Evolutionary conservation across 768 basidiomycete genomes (phyloP).

Genomic region (Lentinula edodes): DNA sequence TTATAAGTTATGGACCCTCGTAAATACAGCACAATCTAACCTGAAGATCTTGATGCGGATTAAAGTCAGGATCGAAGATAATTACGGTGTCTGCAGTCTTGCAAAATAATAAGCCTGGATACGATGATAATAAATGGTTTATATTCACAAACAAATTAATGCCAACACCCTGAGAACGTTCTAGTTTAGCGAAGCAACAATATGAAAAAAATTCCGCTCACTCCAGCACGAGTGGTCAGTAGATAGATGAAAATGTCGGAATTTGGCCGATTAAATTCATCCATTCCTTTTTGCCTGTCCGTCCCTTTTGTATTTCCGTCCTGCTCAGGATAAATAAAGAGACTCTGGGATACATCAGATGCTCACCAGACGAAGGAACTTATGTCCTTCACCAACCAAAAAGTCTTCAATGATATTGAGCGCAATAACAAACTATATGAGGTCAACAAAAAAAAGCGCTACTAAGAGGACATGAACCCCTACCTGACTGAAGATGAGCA

Average conservation of each 20-base stretch:
- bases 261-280: constrained; percentile 82
- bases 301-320: constrained; percentile 86
- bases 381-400: constrained; percentile 71
- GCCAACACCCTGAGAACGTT: constrained; percentile 59
- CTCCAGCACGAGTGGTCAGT: constrained; percentile 86
- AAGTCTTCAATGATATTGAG: constrained; percentile 89
- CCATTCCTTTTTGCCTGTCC: constrained; percentile 91
- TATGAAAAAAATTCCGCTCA: constrained; percentile 18
- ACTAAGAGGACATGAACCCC: constrained; percentile 10
- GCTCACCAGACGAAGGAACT: constrained; percentile 68
- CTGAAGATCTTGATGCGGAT: constrained; percentile 97
- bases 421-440: constrained; percentile 74
- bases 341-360: constrained; percentile 1
- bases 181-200: not conserved
- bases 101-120: constrained; percentile 36
- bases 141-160: constrained; percentile 67
- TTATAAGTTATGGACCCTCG: not conserved
- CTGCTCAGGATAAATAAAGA: constrained; percentile 28
- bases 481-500: constrained; percentile 90
- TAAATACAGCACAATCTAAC: constrained; percentile 33
- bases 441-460: not conserved
- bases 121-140: not conserved
- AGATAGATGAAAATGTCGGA: constrained; percentile 92
- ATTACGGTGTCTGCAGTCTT: constrained; percentile 92
- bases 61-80: constrained; percentile 94